Evolutionary conservation across 345 rosid species (phyloP).

Genomic region (Pelargonium nanum): DNA sequence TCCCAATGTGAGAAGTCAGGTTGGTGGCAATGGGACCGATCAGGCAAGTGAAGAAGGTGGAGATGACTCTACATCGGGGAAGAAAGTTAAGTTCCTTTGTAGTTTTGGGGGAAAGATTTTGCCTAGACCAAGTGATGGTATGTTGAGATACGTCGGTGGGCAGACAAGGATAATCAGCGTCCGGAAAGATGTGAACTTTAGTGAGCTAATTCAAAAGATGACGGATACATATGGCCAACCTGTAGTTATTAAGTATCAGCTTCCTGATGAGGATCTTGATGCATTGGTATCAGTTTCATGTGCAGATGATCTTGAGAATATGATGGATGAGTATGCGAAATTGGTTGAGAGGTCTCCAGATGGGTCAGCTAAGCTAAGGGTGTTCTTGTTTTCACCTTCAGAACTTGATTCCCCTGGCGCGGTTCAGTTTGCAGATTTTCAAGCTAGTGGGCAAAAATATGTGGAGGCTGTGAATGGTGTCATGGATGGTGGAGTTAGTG

Average conservation of each 20-base stretch:
- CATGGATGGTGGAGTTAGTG: conserved; percentile 23
- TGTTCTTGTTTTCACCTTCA: conserved; percentile 48
- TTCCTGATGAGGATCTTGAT: conserved; percentile 80
- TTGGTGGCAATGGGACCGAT: conserved; percentile 30
- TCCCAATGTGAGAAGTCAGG: conserved; percentile 4
- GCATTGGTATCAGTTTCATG: conserved; percentile 66
- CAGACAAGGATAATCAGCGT: conserved; percentile 57
- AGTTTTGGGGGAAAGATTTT: conserved; percentile 70
- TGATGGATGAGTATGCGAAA: conserved; percentile 79
- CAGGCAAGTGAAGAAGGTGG: conserved; percentile 45
- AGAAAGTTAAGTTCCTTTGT: conserved; percentile 58
- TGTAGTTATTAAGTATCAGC: conserved; percentile 59
- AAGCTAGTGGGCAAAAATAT: conserved; percentile 49
- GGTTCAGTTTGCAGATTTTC: conserved; percentile 40
- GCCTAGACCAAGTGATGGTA: conserved; percentile 72
- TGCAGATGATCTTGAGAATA: conserved; percentile 65
- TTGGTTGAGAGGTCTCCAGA: conserved; percentile 48
- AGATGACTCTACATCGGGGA: conserved; percentile 44
- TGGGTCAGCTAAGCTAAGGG: conserved; percentile 62
- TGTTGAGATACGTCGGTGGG: conserved; percentile 69
- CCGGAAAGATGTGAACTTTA: conserved; percentile 38
- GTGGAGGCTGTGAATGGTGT: conserved; percentile 65
- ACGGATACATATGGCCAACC: conserved; percentile 38
- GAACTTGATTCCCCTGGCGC: conserved; percentile 40
- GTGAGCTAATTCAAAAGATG: conserved; percentile 53